Evolutionary conservation across 495 filamentous ascomycete genomes (phyloP), one percentile per base, ranked within the genome.

Genomic region (Penicillium nucicola): DNA sequence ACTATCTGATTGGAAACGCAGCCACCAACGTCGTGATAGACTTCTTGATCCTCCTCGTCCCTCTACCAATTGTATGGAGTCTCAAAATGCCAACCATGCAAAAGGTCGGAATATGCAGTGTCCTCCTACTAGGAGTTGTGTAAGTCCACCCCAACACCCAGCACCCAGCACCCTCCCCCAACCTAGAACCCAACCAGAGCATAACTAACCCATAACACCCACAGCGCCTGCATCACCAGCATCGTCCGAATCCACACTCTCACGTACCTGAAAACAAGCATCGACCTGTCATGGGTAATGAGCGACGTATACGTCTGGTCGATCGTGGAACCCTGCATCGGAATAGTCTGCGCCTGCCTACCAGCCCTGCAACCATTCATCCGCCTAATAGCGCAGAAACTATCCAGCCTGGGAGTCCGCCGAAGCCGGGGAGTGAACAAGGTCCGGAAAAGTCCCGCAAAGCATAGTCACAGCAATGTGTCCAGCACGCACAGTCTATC

Each of bases 21-120:
- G 56, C 61, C 5, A 70, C 77, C 50, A 79, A 80, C 53, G 79
- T 82, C 42, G 13, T 77, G 12, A 68, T 72, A 12, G 80, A 82
- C 52, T 59, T 78, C 28, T 74, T 75, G 65, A 77, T 83, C 47
- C 50, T 83, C 34, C 20, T 62, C 2, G 70, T 82, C 1, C 80
- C 79, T 5, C 53, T 82, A 25, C 66, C 64, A 5, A 76, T 74
- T 0, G 63, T 82, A 2, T 65, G 63, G 47, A 48, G 56, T 0
- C 60, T 77, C 40, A 65, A 74, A 42, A 69, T 75, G 32, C 76
- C 65, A n/a, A 50, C 50, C 0, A 66, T 60, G 6, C 75, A 79
- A 33, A 76, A 77, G 48, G 33, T 73, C 15, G 74, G 70, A 13
- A 66, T 82, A 5, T 68, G 75, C 28, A 43, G 64, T 38, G 62